Evolutionary conservation across 441 rosid species (phyloP).

Genomic region (Melastoma candidum): DNA sequence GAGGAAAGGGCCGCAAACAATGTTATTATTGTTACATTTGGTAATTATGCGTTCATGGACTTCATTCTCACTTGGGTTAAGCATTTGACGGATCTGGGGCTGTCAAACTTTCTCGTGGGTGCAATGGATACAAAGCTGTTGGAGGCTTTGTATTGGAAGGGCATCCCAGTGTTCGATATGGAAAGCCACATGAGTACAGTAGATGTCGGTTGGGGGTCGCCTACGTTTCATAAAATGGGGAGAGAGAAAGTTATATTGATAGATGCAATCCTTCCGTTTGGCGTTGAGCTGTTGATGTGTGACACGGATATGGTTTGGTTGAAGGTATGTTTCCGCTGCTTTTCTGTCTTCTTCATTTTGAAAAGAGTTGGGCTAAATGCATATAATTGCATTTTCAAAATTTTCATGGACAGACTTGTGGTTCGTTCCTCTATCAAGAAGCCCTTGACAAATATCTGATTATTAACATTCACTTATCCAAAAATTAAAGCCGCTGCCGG

Average conservation of each 20-base stretch:
- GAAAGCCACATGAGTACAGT: slow-evolving; percentile 89
- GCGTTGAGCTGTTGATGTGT: slow-evolving; percentile 88
- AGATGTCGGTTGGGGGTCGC: slow-evolving; percentile 98
- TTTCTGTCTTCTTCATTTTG: slow-evolving; percentile 3
- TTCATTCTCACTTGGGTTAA: slow-evolving; percentile 96
- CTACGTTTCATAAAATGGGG: slow-evolving; percentile 97
- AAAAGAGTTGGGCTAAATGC: background rate
- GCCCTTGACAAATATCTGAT: too few relatives aligned
- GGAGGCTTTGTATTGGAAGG: slow-evolving; percentile 95
- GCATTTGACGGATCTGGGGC: slow-evolving; percentile 77
- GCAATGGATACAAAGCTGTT: slow-evolving; percentile 91
- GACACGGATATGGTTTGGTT: slow-evolving; percentile 99
- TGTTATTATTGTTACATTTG: slow-evolving; percentile 83
- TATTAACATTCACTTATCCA: too few relatives aligned
- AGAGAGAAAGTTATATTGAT: slow-evolving; percentile 93
- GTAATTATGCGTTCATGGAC: slow-evolving; percentile 98
- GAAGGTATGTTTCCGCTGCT: slow-evolving; percentile 39
- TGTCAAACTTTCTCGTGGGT: slow-evolving; percentile 89
- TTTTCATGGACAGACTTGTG: too few relatives aligned
- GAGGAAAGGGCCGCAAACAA: slow-evolving; percentile 65
- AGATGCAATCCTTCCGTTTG: slow-evolving; percentile 74
- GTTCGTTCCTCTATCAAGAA: too few relatives aligned
- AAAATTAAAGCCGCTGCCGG: too few relatives aligned
- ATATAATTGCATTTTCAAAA: too few relatives aligned
- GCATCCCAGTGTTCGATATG: slow-evolving; percentile 97